Conservation (phyloP, 495 filamentous ascomycete genomes). For the Chaetomidium leptoderma region DNA sequence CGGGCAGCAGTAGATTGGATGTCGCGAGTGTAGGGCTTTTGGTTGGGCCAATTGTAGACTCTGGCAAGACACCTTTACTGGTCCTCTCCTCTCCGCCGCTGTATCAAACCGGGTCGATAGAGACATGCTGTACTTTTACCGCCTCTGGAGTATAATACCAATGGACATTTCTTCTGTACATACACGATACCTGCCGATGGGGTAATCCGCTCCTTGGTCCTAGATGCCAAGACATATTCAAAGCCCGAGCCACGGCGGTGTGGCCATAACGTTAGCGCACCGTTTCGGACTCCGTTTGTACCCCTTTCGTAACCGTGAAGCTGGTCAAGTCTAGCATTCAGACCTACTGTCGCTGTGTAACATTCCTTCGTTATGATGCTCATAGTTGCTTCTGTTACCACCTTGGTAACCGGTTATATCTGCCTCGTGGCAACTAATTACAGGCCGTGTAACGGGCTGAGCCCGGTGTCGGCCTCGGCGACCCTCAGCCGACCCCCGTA, state of each 20-base stretch:
- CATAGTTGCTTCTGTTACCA: too few relatives aligned
- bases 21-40: too few relatives aligned
- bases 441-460: too few relatives aligned
- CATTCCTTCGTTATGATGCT: too few relatives aligned
- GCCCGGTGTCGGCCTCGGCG: too few relatives aligned
- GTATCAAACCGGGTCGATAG: neutral
- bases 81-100: neutral
- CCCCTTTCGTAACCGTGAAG: too few relatives aligned
- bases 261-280: neutral
- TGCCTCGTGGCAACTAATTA: too few relatives aligned
- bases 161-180: constrained; percentile 2
- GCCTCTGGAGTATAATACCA: constrained; percentile 11
- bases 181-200: neutral
- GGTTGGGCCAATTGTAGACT: neutral
- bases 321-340: too few relatives aligned
- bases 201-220: neutral
- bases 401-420: too few relatives aligned
- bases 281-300: too few relatives aligned
- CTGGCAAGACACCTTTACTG: neutral
- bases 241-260: neutral
- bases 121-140: neutral
- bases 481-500: too few relatives aligned
- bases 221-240: constrained; percentile 1
- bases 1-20: neutral
- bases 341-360: too few relatives aligned